These are phyloP conservation scores for Eimeria sp. DNA, from an alignment of 169 alveolate genomes.

Conservation along the genomic window DNA sequence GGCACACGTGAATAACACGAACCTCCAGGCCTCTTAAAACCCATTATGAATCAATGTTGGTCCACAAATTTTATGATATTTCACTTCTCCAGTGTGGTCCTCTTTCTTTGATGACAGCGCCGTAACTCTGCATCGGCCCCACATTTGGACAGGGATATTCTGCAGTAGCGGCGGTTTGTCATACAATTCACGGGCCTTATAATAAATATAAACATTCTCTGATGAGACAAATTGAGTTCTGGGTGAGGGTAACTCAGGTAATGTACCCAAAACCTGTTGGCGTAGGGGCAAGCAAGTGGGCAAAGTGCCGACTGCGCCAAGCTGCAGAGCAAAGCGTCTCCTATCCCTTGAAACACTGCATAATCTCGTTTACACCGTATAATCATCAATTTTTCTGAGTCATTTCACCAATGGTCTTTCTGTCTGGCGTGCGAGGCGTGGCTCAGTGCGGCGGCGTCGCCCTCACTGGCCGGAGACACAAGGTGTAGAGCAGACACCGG, in stretches of 20 bases:
- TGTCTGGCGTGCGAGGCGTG: not conserved
- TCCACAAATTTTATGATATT: not conserved
- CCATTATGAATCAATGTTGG: not conserved
- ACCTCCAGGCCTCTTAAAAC: not conserved
- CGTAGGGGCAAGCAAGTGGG: not conserved
- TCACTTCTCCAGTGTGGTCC: not conserved
- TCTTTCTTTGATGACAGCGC: not conserved
- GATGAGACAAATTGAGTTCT: not conserved
- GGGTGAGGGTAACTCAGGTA: not conserved
- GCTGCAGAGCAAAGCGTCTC: slow-evolving; percentile 29
- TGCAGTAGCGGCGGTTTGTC: slow-evolving; percentile 1
- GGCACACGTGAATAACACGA: not conserved
- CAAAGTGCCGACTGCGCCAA: slow-evolving; percentile 6
- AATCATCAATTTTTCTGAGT: not conserved
- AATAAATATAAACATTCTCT: not conserved
- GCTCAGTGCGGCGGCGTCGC: slow-evolving; percentile 10
- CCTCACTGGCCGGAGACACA: not conserved
- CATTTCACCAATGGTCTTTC: not conserved
- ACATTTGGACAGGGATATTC: not conserved
- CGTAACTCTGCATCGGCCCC: slow-evolving; percentile 32
- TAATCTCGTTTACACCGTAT: not conserved
- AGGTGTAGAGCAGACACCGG: not conserved
- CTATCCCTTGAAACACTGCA: not conserved
- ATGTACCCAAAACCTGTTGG: not conserved
- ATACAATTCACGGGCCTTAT: not conserved